Percentiles rank a stretch among this genome's conserved stretches.
Conservation (phyloP, 768 basidiomycete genomes). For the Multifurca ochricompacta region DNA sequence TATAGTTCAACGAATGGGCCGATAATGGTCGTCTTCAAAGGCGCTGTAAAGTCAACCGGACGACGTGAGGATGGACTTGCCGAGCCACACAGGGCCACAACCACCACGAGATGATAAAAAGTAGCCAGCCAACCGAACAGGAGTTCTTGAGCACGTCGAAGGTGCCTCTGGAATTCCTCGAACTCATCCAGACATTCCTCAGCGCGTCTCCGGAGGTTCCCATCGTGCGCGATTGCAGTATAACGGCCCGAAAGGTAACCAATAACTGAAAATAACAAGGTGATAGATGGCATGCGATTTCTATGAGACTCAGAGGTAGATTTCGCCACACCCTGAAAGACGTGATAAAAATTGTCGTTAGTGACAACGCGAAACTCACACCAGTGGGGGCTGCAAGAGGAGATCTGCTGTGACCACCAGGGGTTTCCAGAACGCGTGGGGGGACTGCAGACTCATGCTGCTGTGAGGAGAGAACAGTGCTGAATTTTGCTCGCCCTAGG, state of each 20-base stretch:
- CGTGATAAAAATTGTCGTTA: not conserved
- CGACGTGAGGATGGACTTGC: not conserved
- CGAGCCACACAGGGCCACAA: not conserved
- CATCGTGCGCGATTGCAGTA: not conserved
- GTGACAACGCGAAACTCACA: not conserved
- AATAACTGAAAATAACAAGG: not conserved
- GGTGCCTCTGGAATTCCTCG: not conserved
- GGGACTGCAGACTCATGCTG: not conserved
- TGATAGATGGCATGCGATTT: not conserved
- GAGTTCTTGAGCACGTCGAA: not conserved
- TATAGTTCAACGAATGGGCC: not conserved
- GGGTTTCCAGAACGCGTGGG: not conserved
- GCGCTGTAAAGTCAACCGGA: not conserved
- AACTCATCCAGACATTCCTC: not conserved
- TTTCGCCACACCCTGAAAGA: not conserved
- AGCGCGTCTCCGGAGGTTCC: not conserved
- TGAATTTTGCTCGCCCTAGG: not conserved
- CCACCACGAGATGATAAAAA: not conserved
- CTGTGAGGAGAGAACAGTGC: not conserved
- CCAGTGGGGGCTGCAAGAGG: not conserved
- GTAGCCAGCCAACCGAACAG: conserved; percentile 1
- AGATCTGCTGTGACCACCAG: not conserved
- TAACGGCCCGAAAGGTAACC: not conserved
- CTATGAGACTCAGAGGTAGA: not conserved
- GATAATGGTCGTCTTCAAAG: not conserved